A percentile compares a stretch with the other conserved stretches of the same genome.
These are phyloP conservation scores for Syzygium malaccense DNA, from an alignment of 441 rosid genomes.

Conservation along the genomic window DNA sequence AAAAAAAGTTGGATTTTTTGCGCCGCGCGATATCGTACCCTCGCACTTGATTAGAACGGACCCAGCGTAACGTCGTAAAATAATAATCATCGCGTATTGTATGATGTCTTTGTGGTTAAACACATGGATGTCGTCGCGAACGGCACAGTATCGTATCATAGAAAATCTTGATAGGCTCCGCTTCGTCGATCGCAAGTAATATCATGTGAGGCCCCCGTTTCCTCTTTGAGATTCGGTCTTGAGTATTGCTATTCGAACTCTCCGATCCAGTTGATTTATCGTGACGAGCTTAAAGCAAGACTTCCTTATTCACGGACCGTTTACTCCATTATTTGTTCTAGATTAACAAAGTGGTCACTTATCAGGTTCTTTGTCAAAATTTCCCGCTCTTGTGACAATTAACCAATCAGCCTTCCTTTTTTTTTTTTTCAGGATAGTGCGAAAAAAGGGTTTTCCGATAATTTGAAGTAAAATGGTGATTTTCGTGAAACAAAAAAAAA, in stretches of 20 bases:
- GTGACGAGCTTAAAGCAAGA: not conserved
- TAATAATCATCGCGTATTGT: too few species aligned
- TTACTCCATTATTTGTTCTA: too few species aligned
- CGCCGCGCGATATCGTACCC: not conserved
- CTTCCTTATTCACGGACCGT: rapidly evolving
- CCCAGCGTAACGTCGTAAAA: not conserved
- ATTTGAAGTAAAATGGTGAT: not conserved
- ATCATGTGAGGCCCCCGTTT: rapidly evolving
- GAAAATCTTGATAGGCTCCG: not conserved
- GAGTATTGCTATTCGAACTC: not conserved
- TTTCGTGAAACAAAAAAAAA: not conserved
- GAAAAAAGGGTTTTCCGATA: not conserved
- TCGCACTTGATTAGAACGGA: not conserved
- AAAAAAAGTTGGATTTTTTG: not conserved
- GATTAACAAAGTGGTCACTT: too few species aligned
- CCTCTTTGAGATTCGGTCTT: not conserved
- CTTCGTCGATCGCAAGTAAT: not conserved
- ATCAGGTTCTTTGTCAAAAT: too few species aligned
- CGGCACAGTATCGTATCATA: not conserved
- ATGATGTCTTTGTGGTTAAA: not conserved
- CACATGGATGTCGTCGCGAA: not conserved
- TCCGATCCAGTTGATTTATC: not conserved
- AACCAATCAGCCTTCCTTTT: rapidly evolving
- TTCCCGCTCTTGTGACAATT: rapidly evolving
- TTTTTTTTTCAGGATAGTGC: not conserved